Conservation (phyloP, 1,284 basidiomycete genomes). For the Rhizoctonia solani region DNA sequence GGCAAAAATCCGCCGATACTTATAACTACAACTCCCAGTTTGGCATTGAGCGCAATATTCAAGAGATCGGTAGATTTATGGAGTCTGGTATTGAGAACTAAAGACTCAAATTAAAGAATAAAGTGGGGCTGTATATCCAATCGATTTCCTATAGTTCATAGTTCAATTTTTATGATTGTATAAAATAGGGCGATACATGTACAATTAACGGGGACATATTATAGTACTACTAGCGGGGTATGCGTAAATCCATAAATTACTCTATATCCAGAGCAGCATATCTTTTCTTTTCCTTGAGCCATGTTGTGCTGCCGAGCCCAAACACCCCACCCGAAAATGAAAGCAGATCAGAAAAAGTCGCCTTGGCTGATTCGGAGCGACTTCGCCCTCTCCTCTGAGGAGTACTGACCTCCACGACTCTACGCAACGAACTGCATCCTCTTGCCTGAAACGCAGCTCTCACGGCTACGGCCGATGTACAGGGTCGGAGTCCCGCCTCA, state of each 20-base stretch:
- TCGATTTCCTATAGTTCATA: no score
- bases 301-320: background rate
- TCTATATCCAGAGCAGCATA: background rate
- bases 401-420: background rate
- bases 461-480: background rate
- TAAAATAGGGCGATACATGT: no score
- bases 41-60: conserved; percentile 5
- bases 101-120: background rate
- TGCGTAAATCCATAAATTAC: background rate
- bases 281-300: conserved; percentile 13
- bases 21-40: conserved; percentile 10
- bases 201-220: background rate
- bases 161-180: no score
- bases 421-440: conserved; percentile 11
- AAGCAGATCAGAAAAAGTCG: background rate
- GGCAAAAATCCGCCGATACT: background rate
- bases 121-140: no score
- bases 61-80: conserved; percentile 9
- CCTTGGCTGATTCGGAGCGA: conserved; percentile 2
- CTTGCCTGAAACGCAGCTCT: conserved; percentile 15
- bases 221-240: background rate
- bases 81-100: conserved; percentile 9
- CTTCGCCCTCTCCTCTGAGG: background rate
- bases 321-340: background rate
- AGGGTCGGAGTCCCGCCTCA: background rate